Evolutionary conservation across 257 asterid species (phyloP).

Genomic region (Apocynum venetum): DNA sequence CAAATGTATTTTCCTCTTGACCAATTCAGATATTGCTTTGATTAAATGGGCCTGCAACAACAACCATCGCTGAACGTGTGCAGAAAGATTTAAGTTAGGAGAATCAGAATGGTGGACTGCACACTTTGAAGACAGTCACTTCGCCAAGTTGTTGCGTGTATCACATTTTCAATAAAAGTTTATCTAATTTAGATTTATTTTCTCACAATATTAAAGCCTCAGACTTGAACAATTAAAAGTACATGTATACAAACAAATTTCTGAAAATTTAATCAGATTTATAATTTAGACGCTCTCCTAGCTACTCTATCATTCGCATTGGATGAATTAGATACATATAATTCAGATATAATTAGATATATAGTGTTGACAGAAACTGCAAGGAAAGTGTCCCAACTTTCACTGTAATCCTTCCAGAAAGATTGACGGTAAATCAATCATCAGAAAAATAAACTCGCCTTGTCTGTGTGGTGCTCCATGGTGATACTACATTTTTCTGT

Average conservation of each 20-base stretch:
- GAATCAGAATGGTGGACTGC: not conserved
- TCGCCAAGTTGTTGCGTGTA: not conserved
- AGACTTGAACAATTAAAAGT: not conserved
- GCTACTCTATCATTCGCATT: not conserved
- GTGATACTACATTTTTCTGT: constrained; percentile 67
- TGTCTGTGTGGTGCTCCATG: constrained; percentile 80
- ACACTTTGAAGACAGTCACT: not conserved
- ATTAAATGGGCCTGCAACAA: not conserved
- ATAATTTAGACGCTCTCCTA: not conserved
- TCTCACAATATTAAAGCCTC: not conserved
- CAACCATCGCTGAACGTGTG: too few relatives aligned
- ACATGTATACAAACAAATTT: not conserved
- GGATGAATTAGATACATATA: too few relatives aligned
- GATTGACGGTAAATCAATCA: not conserved
- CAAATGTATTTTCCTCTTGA: not conserved
- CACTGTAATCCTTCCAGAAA: not conserved
- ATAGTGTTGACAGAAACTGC: too few relatives aligned
- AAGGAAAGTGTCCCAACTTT: not conserved
- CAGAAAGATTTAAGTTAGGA: not conserved
- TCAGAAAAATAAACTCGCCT: constrained; percentile 43
- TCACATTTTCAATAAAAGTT: not conserved
- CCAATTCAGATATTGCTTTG: not conserved
- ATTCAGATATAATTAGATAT: too few relatives aligned
- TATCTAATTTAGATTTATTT: not conserved
- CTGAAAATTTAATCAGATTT: not conserved